Conservation (phyloP, 805 yeast genomes). For the Limtongia smithiae region DNA sequence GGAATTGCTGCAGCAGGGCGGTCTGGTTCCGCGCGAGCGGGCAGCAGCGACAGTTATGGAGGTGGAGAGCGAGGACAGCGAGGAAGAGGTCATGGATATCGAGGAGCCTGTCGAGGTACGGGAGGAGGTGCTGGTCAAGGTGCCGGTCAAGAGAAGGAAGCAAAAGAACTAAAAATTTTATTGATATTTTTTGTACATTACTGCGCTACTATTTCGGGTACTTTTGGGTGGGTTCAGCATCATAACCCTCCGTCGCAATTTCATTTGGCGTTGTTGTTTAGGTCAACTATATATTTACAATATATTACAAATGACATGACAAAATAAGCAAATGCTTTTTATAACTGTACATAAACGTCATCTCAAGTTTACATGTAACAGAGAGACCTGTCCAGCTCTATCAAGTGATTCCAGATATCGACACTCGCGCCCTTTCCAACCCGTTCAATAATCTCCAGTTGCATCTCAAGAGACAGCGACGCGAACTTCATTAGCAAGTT, state of each 20-base stretch:
- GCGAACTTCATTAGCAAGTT: slow-evolving; percentile 14
- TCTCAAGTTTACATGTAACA: slow-evolving; percentile 14
- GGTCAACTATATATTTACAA: neutral
- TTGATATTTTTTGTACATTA: neutral
- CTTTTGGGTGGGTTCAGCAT: neutral
- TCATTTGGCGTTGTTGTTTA: slow-evolving; percentile 14
- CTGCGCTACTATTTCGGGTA: neutral
- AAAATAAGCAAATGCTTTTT: neutral
- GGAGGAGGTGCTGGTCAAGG: slow-evolving; percentile 23
- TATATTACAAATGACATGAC: neutral
- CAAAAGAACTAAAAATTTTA: slow-evolving; percentile 2
- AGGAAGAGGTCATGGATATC: slow-evolving; percentile 50
- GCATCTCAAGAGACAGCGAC: slow-evolving; percentile 15
- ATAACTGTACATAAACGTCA: too few species aligned
- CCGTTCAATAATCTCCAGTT: slow-evolving; percentile 21
- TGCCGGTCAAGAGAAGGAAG: slow-evolving; percentile 19
- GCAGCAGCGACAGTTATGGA: slow-evolving; percentile 48
- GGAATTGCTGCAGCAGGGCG: slow-evolving; percentile 88
- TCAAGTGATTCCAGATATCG: slow-evolving; percentile 24
- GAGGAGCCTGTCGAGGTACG: slow-evolving; percentile 32
- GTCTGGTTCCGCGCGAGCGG: slow-evolving; percentile 51
- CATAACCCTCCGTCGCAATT: neutral
- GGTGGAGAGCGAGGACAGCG: slow-evolving; percentile 46
- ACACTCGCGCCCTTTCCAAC: slow-evolving; percentile 23
- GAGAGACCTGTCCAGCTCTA: slow-evolving; percentile 26